A percentile compares a stretch with the other conserved stretches of the same genome.
Conservation (phyloP, 73 alveolate species). For the Paraurostyla sp. region DNA sequence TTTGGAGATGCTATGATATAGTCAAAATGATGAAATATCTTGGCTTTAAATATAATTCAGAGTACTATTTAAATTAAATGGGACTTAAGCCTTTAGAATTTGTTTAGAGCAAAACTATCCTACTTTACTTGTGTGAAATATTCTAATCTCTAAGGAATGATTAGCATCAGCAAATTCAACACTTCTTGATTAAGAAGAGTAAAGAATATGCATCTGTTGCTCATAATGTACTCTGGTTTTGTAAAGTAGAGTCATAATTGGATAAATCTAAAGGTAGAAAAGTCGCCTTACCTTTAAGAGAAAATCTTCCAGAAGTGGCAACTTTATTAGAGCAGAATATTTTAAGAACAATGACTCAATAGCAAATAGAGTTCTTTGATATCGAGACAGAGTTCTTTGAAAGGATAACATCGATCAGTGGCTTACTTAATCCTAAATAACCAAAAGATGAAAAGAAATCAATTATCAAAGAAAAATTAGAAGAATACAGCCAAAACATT, state of each 20-base stretch:
- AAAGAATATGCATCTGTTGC: constrained; percentile 76
- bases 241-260: constrained; percentile 78
- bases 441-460: constrained; percentile 94
- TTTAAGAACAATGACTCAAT: constrained; percentile 62
- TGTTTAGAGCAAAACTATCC: background rate
- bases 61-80: constrained; percentile 15
- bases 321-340: constrained; percentile 59
- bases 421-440: constrained; percentile 87
- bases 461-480: constrained; percentile 86
- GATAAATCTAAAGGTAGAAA: constrained; percentile 69
- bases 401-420: constrained; percentile 82
- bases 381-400: constrained; percentile 85
- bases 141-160: constrained; percentile 70
- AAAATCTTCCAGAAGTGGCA: constrained; percentile 71
- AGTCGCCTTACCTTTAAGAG: constrained; percentile 76
- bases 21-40: constrained; percentile 8
- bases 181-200: constrained; percentile 77
- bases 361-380: constrained; percentile 71
- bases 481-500: constrained; percentile 84
- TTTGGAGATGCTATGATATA: constrained; percentile 40
- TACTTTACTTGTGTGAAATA: constrained; percentile 47
- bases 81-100: constrained; percentile 31
- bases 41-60: constrained; percentile 50
- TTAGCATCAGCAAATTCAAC: constrained; percentile 58
- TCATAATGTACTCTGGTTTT: constrained; percentile 82